phyloP scores from a whole-genome alignment of 1,284 basidiomycete species.

The Tilletia walkeri region DNA sequence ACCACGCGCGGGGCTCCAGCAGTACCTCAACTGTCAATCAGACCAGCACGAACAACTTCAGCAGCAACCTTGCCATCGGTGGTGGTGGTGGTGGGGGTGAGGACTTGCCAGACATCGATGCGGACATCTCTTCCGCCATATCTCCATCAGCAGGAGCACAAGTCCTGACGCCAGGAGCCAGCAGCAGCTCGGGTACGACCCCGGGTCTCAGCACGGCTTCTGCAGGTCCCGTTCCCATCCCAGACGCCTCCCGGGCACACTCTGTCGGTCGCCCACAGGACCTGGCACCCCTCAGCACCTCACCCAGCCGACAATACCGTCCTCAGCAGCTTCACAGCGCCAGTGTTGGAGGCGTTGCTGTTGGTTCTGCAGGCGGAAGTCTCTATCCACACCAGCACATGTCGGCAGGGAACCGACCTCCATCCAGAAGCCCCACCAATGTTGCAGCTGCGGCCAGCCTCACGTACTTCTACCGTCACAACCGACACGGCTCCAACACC shows the following conservation, averaged over 20 bases:
- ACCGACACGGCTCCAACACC: slow-evolving; percentile 47
- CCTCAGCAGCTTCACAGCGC: neutral
- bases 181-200: slow-evolving; percentile 5
- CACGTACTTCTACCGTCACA: slow-evolving; percentile 51
- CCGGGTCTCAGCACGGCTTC: neutral
- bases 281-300: neutral
- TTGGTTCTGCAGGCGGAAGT: neutral
- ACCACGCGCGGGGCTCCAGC: neutral
- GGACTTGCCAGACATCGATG: neutral
- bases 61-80: neutral
- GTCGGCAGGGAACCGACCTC: neutral
- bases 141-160: neutral
- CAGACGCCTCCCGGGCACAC: neutral
- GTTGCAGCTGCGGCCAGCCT: slow-evolving; percentile 18
- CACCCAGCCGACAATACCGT: neutral
- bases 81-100: neutral
- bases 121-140: neutral
- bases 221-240: neutral
- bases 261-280: neutral
- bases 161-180: neutral
- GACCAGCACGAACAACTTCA: too few species aligned
- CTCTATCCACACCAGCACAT: neutral
- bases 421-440: slow-evolving; percentile 13
- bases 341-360: neutral
- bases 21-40: neutral